phyloP scores from a whole-genome alignment of 768 basidiomycete species.

The Leccinellum rugosiceps region DNA sequence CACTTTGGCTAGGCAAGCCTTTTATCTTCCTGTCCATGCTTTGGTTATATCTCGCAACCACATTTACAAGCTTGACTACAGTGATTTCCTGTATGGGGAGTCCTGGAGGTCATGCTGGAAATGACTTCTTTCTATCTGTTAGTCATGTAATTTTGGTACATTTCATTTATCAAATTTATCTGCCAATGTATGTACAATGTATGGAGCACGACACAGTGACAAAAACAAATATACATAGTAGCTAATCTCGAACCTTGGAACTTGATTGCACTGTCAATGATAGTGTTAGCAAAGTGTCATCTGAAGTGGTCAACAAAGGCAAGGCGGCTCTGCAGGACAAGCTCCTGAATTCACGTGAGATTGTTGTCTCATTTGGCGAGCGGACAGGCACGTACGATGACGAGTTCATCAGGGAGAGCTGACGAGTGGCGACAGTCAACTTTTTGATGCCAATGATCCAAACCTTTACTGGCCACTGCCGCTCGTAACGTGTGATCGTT shows the following conservation, averaged over 20 bases:
- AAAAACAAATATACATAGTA: neutral
- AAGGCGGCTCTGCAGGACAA: neutral
- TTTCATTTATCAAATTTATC: neutral
- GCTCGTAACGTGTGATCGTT: neutral
- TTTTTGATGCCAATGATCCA: neutral
- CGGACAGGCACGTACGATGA: neutral
- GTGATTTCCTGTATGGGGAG: constrained; percentile 13
- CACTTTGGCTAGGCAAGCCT: constrained; percentile 16
- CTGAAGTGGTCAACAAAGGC: neutral
- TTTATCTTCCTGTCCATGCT: constrained; percentile 14
- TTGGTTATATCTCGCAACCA: constrained; percentile 12
- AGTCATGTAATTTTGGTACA: neutral
- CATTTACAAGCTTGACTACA: constrained; percentile 11
- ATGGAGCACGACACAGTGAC: neutral
- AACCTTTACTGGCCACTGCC: neutral
- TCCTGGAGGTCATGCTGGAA: constrained; percentile 20
- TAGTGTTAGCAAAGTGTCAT: neutral
- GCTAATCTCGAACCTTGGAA: neutral
- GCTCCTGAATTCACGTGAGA: neutral
- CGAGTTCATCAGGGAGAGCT: neutral
- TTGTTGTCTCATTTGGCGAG: neutral
- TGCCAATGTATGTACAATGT: neutral
- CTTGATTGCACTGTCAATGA: neutral
- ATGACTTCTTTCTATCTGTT: neutral
- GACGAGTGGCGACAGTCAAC: neutral